phyloP scores from a whole-genome alignment of 768 basidiomycete species.

The Tricholoma hemisulphureum region DNA sequence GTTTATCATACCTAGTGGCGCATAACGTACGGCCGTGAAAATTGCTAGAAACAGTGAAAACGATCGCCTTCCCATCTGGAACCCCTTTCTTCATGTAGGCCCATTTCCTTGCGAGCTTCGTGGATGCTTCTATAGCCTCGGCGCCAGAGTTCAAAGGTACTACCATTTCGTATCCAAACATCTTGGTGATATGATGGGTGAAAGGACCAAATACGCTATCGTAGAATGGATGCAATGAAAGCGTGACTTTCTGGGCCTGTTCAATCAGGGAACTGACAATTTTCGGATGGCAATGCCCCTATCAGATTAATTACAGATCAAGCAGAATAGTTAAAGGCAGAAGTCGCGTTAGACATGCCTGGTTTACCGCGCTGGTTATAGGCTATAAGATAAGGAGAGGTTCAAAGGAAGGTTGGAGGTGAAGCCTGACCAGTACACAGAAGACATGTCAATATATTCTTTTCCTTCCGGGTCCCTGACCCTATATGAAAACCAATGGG shows the following conservation, averaged over 20 bases:
- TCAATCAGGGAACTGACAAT: conserved; percentile 78
- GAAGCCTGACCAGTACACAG: conserved; percentile 87
- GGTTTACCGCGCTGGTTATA: conserved; percentile 75
- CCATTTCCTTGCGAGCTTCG: conserved; percentile 97
- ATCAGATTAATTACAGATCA: conserved; percentile 9
- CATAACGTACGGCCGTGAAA: conserved; percentile 95
- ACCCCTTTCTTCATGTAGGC: conserved; percentile 87
- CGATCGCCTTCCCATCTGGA: conserved; percentile 76
- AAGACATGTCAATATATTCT: conserved; percentile 98
- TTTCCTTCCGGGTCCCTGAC: conserved; percentile 96
- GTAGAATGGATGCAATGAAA: conserved; percentile 96
- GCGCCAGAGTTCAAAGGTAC: conserved; percentile 99
- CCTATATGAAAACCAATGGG: conserved; percentile 29
- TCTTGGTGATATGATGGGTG: conserved; percentile 75
- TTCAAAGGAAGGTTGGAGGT: background rate
- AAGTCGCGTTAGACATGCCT: conserved; percentile 48
- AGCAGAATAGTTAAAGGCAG: conserved; percentile 1
- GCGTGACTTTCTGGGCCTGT: conserved; percentile 87
- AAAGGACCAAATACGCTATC: conserved; percentile 90
- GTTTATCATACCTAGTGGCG: conserved; percentile 70
- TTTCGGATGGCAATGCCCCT: conserved; percentile 91
- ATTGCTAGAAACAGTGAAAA: conserved; percentile 84
- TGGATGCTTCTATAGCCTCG: conserved; percentile 95
- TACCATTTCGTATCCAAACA: conserved; percentile 93
- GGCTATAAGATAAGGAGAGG: conserved; percentile 1